A percentile compares a stretch with the other conserved stretches of the same genome.
These are phyloP conservation scores for Akanthomyces muscarius DNA, from an alignment of 2,329 filamentous ascomycete species.

Conservation along the genomic window DNA sequence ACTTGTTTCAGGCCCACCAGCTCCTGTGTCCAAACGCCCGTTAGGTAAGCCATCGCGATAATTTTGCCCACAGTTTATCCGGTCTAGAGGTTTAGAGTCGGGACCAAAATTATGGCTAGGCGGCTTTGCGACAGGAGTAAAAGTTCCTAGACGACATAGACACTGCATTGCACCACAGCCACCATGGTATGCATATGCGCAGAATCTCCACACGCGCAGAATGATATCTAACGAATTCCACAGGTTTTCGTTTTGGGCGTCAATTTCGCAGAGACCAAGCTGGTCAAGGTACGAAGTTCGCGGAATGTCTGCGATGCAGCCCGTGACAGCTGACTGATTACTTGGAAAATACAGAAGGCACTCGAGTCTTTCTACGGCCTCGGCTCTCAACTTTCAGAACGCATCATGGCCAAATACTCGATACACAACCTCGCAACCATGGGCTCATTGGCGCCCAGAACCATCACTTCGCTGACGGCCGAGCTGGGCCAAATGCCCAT, in stretches of 20 bases:
- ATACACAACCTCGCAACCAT: constrained; percentile 82
- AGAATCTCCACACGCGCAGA: not conserved
- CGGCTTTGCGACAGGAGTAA: constrained; percentile 6
- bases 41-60: constrained; percentile 5
- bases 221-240: not conserved
- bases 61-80: constrained; percentile 28
- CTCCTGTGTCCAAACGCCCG: not conserved
- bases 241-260: constrained; percentile 82
- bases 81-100: not conserved
- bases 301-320: not conserved
- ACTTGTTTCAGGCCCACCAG: constrained; percentile 14
- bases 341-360: constrained; percentile 49
- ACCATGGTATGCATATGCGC: constrained; percentile 18
- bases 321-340: not conserved
- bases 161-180: not conserved
- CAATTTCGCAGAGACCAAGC: constrained; percentile 77
- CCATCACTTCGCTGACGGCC: constrained; percentile 75
- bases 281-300: constrained; percentile 69
- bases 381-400: constrained; percentile 63
- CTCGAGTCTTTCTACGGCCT: constrained; percentile 86
- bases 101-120: not conserved
- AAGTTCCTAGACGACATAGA: not conserved
- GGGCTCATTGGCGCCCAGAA: constrained; percentile 68
- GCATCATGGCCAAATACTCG: constrained; percentile 81
- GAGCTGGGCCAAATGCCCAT: constrained; percentile 90